Percentiles rank a stretch among this genome's conserved stretches.
These are phyloP conservation scores for Lizonia empirigonia DNA, from an alignment of 2,329 filamentous ascomycete genomes.

Conservation along the genomic window DNA sequence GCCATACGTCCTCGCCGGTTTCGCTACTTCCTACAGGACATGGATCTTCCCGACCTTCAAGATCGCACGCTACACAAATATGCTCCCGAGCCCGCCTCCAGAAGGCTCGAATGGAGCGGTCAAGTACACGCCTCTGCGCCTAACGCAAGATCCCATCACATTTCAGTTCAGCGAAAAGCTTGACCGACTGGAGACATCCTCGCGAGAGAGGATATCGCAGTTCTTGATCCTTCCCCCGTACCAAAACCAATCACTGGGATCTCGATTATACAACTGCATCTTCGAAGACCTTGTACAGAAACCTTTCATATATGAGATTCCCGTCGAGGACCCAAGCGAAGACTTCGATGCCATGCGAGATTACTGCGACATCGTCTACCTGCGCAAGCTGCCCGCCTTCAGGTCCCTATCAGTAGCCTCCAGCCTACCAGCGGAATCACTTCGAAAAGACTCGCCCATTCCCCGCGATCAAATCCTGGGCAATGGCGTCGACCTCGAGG, in stretches of 20 bases:
- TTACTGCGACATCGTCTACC: constrained; percentile 70
- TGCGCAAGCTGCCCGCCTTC: constrained; percentile 66
- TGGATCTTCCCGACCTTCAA: constrained; percentile 64
- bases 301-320: constrained; percentile 77
- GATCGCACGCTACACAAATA: constrained; percentile 46
- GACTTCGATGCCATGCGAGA: constrained; percentile 82
- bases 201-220: constrained; percentile 85
- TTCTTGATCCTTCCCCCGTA: constrained; percentile 90
- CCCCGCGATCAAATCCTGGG: constrained; percentile 63
- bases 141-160: constrained; percentile 38
- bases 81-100: constrained; percentile 41
- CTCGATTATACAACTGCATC: constrained; percentile 79
- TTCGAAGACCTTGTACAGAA: constrained; percentile 72
- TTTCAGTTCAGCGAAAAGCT: constrained; percentile 39
- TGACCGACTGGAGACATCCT: constrained; percentile 67
- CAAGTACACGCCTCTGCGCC: constrained; percentile 40
- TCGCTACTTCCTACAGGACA: constrained; percentile 88
- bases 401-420: constrained; percentile 59
- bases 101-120: constrained; percentile 45
- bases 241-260: constrained; percentile 79
- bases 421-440: constrained; percentile 54
- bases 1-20: constrained; percentile 80
- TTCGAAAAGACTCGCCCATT: constrained; percentile 60
- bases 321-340: constrained; percentile 92
- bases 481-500: constrained; percentile 57